Evolutionary conservation across 768 basidiomycete species (phyloP).

Genomic region (Lactarius akahatsu): DNA sequence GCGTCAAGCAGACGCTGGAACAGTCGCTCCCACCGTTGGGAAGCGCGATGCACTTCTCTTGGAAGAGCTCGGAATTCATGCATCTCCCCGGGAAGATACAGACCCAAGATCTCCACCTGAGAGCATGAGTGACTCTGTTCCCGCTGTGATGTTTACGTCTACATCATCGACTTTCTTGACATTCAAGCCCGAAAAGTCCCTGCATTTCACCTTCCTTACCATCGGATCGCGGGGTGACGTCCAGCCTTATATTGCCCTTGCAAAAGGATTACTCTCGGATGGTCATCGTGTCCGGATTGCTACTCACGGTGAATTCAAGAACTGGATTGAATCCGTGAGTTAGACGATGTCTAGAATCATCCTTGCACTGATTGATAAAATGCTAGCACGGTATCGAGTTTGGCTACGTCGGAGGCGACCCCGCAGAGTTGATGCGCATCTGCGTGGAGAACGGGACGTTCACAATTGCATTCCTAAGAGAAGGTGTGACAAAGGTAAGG

Average conservation of each 20-base stretch:
- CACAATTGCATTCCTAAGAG: conserved; percentile 92
- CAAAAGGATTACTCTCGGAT: conserved; percentile 86
- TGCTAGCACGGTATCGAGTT: conserved; percentile 92
- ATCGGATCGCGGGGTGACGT: conserved; percentile 97
- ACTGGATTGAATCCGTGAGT: conserved; percentile 92
- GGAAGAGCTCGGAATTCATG: conserved; percentile 74
- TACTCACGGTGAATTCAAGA: conserved; percentile 91
- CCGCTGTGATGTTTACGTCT: conserved; percentile 95
- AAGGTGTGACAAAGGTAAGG: conserved; percentile 78
- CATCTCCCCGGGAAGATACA: conserved; percentile 39
- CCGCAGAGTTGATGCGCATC: conserved; percentile 95
- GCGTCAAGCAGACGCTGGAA: conserved; percentile 48
- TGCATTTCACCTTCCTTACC: conserved; percentile 92
- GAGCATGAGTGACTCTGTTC: conserved; percentile 42
- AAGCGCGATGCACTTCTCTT: conserved; percentile 75
- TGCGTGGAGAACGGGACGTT: conserved; percentile 99
- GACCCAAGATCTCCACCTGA: conserved; percentile 52
- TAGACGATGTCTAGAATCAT: not conserved
- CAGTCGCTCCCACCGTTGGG: conserved; percentile 45
- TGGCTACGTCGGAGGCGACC: conserved; percentile 92
- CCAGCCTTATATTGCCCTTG: conserved; percentile 95
- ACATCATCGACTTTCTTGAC: conserved; percentile 95
- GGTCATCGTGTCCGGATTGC: conserved; percentile 91
- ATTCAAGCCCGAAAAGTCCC: conserved; percentile 83
- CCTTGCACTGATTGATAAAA: conserved; percentile 12